phyloP scores from a whole-genome alignment of 257 asterid genomes.

The Petrea volubilis region DNA sequence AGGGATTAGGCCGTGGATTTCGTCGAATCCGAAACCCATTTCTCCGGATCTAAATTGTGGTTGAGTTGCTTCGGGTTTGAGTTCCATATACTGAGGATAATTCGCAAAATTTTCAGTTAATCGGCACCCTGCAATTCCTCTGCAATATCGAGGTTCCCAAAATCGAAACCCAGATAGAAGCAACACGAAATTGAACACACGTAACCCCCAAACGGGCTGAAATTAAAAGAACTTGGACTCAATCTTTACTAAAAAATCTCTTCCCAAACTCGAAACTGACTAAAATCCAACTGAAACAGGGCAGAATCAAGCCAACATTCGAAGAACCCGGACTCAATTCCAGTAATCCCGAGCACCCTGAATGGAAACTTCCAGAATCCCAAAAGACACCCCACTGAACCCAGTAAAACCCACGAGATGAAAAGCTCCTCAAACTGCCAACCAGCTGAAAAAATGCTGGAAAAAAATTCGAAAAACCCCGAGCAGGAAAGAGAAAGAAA shows the following conservation, averaged over 20 bases:
- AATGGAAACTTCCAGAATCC: not conserved
- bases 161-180: not conserved
- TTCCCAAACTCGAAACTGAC: not conserved
- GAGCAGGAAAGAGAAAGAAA: not conserved
- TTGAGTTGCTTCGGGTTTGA: constrained; percentile 29
- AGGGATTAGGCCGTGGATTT: constrained; percentile 37
- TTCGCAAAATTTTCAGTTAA: constrained; percentile 3
- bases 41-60: constrained; percentile 63
- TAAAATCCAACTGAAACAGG: not conserved
- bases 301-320: not conserved
- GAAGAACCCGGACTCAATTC: not conserved
- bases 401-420: not conserved
- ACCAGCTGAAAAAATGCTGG: not conserved
- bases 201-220: constrained; percentile 2
- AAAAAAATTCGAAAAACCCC: not conserved
- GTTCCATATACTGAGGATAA: constrained; percentile 23
- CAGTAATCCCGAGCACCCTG: not conserved
- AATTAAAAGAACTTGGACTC: constrained; percentile 4
- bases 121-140: not conserved
- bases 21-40: constrained; percentile 41
- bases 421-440: not conserved
- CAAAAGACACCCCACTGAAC: not conserved
- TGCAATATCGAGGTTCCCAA: not conserved
- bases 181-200: constrained; percentile 13
- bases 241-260: not conserved